Conservation (phyloP, 2,329 filamentous ascomycete genomes). For the Thermochaetoides dissita region DNA sequence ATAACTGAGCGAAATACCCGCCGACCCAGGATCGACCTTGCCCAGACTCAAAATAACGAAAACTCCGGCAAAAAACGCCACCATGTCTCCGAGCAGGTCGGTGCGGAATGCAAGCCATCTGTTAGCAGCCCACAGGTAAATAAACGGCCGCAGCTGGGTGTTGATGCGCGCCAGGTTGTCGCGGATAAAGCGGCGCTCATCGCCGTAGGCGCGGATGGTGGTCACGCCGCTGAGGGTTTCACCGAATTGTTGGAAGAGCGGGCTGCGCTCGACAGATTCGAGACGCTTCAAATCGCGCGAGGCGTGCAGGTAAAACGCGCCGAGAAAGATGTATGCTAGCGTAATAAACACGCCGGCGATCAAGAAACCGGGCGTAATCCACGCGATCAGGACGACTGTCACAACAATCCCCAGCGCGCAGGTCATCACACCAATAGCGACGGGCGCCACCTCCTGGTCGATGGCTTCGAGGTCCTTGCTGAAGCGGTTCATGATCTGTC, state of each 20-base stretch:
- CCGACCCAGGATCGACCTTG: conserved; percentile 75
- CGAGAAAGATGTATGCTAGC: conserved; percentile 66
- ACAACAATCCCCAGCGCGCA: conserved; percentile 57
- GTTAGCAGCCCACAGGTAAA: conserved; percentile 93
- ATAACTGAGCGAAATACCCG: conserved; percentile 87
- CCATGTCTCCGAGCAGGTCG: conserved; percentile 77
- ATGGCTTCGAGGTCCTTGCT: conserved; percentile 93
- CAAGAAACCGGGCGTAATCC: conserved; percentile 82
- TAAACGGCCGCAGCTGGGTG: conserved; percentile 80
- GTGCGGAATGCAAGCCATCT: conserved; percentile 91
- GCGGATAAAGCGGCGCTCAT: conserved; percentile 81
- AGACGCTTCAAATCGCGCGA: conserved; percentile 93
- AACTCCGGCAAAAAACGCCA: conserved; percentile 83
- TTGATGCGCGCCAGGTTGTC: conserved; percentile 86
- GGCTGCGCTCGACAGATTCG: conserved; percentile 86
- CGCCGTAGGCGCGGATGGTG: conserved; percentile 91
- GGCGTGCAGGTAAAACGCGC: conserved; percentile 75
- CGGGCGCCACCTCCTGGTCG: conserved; percentile 88
- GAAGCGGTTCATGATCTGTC: conserved; percentile 95
- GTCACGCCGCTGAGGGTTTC: conserved; percentile 91
- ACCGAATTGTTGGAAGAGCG: conserved; percentile 93
- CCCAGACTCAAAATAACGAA: conserved; percentile 80
- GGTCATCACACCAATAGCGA: conserved; percentile 65
- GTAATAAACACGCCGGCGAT: conserved; percentile 78
- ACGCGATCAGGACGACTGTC: conserved; percentile 73